Percentiles rank a stretch among this genome's conserved stretches.
Evolutionary conservation across 1,284 basidiomycete genomes (phyloP).

Genomic region (Heterobasidion parviporum): DNA sequence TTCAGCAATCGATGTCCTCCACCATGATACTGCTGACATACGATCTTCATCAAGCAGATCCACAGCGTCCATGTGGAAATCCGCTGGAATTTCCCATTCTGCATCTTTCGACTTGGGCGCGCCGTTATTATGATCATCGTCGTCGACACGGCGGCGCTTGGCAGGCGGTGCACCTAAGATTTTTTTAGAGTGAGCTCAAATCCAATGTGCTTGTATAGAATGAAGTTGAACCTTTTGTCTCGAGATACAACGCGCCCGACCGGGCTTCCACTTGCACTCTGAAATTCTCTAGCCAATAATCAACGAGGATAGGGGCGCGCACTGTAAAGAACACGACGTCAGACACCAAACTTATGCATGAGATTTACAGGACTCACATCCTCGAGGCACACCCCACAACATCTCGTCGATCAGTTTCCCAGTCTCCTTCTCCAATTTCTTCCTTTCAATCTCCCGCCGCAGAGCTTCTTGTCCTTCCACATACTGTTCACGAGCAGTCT

Average conservation of each 20-base stretch:
- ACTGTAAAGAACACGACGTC: constrained; percentile 31
- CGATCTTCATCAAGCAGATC: constrained; percentile 6
- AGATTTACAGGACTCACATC: constrained; percentile 36
- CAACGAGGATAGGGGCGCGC: constrained; percentile 48
- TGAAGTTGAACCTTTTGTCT: constrained; percentile 21
- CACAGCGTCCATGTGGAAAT: constrained; percentile 18
- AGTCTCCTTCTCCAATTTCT: constrained; percentile 48
- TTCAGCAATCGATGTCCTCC: background rate
- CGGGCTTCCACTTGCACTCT: constrained; percentile 59
- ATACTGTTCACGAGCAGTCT: constrained; percentile 64
- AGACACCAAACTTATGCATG: background rate
- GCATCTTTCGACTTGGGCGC: constrained; percentile 4
- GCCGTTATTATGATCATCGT: constrained; percentile 9
- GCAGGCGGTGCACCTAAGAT: constrained; percentile 11
- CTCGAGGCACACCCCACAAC: constrained; percentile 59
- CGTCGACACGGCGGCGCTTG: constrained; percentile 28
- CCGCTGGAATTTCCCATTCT: constrained; percentile 20
- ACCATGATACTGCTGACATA: background rate
- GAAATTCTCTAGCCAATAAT: constrained; percentile 68
- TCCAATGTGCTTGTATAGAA: background rate
- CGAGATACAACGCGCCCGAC: constrained; percentile 36
- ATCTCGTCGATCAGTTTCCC: constrained; percentile 49
- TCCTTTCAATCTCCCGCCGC: constrained; percentile 41
- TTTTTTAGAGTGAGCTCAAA: background rate
- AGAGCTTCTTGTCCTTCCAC: constrained; percentile 49